A percentile compares a stretch with the other conserved stretches of the same genome.
Evolutionary conservation across 228 moss, liverwort and hornwort genomes (phyloP).

Genomic region (Sphagnum magellanicum): DNA sequence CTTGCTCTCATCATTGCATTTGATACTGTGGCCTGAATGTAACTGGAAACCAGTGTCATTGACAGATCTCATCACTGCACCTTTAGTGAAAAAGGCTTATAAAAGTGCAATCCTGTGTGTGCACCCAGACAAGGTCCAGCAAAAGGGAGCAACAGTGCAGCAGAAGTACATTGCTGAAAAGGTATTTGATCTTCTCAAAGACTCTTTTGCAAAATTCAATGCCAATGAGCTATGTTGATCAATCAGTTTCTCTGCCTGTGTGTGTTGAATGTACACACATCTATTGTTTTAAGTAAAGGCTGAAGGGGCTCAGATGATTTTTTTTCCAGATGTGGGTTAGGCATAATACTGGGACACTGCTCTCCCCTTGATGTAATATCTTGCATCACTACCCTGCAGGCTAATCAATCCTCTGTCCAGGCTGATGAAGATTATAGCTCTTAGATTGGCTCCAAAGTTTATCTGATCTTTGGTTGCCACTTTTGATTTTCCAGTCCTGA

Average conservation of each 20-base stretch:
- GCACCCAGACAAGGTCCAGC: conserved; percentile 99
- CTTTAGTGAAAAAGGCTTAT: conserved; percentile 89
- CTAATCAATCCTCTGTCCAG: too few relatives aligned
- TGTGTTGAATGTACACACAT: not conserved
- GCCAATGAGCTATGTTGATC: conserved; percentile 77
- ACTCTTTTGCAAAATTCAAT: conserved; percentile 92
- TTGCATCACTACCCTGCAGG: too few relatives aligned
- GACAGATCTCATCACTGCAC: conserved; percentile 85
- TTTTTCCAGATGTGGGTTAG: too few relatives aligned
- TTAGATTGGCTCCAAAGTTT: too few relatives aligned
- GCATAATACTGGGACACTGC: too few relatives aligned
- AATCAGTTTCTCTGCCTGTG: not conserved
- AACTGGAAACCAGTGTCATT: conserved; percentile 91
- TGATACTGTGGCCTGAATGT: conserved; percentile 86
- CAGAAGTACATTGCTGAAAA: conserved; percentile 99
- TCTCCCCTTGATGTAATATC: too few relatives aligned
- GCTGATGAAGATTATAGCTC: too few relatives aligned
- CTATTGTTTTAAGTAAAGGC: conserved; percentile 1
- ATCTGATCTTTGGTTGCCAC: too few relatives aligned
- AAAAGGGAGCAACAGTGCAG: conserved; percentile 95
- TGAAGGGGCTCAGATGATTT: too few relatives aligned
- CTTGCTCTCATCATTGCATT: conserved; percentile 83
- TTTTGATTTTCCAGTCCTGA: too few relatives aligned
- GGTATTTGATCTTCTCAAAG: conserved; percentile 97
- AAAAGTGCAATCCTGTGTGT: conserved; percentile 84